Evolutionary conservation across 2,329 filamentous ascomycete species (phyloP).

Genomic region (Pseudogymnoascus sp.): DNA sequence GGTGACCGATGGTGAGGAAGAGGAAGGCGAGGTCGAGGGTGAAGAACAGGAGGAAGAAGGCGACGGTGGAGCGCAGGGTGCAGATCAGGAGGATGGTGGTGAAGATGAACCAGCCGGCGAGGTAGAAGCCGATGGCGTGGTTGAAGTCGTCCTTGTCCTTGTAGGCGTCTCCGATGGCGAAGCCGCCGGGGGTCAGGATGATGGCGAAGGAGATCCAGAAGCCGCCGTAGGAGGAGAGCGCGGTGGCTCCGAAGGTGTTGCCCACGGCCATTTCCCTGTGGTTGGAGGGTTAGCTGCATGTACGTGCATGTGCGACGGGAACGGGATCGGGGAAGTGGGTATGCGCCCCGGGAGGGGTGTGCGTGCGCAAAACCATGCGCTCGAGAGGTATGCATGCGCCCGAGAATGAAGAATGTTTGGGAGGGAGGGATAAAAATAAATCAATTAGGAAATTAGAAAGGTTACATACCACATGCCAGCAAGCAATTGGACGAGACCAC

Average conservation of each 20-base stretch:
- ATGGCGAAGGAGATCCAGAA: constrained; percentile 56
- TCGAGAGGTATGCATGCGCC: not conserved
- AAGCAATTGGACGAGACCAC: constrained; percentile 60
- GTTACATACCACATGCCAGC: constrained; percentile 57
- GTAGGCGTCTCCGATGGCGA: constrained; percentile 39
- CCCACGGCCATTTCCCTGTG: constrained; percentile 55
- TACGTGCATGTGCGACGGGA: not conserved
- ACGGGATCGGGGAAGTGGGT: not conserved
- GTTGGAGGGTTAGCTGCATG: not conserved
- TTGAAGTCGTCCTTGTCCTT: constrained; percentile 33
- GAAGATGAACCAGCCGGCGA: constrained; percentile 59
- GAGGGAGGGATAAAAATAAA: not conserved
- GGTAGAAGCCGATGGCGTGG: constrained; percentile 49
- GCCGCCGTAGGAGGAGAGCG: constrained; percentile 54
- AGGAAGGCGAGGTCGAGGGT: constrained; percentile 52
- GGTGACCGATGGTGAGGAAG: constrained; percentile 48
- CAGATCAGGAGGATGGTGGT: constrained; percentile 49
- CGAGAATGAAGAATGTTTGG: not conserved
- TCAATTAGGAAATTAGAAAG: too few species aligned
- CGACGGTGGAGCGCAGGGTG: constrained; percentile 52
- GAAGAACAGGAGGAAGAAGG: constrained; percentile 55
- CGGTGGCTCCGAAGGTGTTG: constrained; percentile 58
- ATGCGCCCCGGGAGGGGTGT: too few species aligned
- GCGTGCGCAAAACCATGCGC: not conserved
- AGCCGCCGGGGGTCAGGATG: constrained; percentile 50